A percentile compares a stretch with the other conserved stretches of the same genome.
phyloP scores from a whole-genome alignment of 2,329 filamentous ascomycete species.

The Daldinia sp. region DNA sequence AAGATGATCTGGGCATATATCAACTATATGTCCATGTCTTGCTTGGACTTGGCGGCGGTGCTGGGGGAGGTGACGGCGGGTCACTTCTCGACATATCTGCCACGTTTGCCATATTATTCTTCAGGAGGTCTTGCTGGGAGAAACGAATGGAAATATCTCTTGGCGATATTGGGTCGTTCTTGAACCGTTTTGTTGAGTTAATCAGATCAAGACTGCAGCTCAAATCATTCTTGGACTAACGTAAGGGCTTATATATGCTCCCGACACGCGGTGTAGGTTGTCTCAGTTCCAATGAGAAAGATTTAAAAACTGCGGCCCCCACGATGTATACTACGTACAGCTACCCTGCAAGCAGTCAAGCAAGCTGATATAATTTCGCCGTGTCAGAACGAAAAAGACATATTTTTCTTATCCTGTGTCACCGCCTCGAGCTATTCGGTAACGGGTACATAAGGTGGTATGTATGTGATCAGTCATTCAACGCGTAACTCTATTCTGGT shows the following conservation, averaged over 20 bases:
- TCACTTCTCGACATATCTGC: conserved; percentile 48
- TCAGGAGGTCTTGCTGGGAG: background rate
- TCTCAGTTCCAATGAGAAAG: background rate
- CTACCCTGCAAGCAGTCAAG: background rate
- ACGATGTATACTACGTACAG: background rate
- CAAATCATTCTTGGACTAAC: background rate
- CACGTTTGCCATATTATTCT: conserved; percentile 7
- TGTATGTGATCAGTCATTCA: conserved; percentile 2
- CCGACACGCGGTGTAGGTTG: background rate
- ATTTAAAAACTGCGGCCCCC: background rate
- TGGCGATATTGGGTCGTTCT: background rate
- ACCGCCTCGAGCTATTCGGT: background rate
- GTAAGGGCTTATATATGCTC: background rate
- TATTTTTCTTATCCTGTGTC: background rate
- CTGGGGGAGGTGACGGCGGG: conserved; percentile 39
- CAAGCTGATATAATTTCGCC: background rate
- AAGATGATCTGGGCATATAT: conserved; percentile 1
- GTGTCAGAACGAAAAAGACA: background rate
- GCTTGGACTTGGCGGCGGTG: conserved; percentile 30
- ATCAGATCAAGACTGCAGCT: background rate
- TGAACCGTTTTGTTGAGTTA: background rate
- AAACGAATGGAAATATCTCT: background rate
- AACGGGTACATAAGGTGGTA: background rate
- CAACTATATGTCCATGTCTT: background rate
- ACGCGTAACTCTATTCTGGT: background rate